Conservation (phyloP, 83 land plant species). For the Picea abies region DNA sequence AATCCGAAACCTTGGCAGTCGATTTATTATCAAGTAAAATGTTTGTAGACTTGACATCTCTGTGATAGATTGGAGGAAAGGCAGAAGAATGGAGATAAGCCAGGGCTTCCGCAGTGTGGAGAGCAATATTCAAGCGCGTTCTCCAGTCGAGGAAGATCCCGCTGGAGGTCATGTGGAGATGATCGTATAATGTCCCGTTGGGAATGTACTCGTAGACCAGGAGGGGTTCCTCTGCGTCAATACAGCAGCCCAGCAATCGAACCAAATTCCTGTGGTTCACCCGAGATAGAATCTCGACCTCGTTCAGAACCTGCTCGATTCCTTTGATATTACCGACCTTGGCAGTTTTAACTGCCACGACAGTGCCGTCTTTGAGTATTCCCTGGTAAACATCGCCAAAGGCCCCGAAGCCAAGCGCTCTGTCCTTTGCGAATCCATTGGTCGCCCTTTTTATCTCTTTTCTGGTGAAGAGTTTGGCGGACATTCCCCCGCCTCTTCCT, state of each 20-base stretch:
- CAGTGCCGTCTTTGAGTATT: slow-evolving; percentile 63
- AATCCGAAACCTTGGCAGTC: slow-evolving; percentile 63
- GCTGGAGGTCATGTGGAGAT: slow-evolving; percentile 25
- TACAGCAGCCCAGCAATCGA: slow-evolving; percentile 65
- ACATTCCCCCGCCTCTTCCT: slow-evolving; percentile 27
- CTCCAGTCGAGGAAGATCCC: slow-evolving; percentile 24
- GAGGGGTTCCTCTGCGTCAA: slow-evolving; percentile 46
- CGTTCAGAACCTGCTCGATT: slow-evolving; percentile 64
- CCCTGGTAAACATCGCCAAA: slow-evolving; percentile 85
- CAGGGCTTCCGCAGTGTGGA: slow-evolving; percentile 44
- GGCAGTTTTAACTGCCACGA: slow-evolving; percentile 66
- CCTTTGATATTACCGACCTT: slow-evolving; percentile 65
- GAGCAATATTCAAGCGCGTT: slow-evolving; percentile 35
- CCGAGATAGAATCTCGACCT: slow-evolving; percentile 61
- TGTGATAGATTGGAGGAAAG: slow-evolving; percentile 52
- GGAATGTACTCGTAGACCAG: slow-evolving; percentile 70
- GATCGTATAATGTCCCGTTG: slow-evolving; percentile 59
- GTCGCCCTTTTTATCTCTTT: slow-evolving; percentile 76
- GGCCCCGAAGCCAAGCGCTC: slow-evolving; percentile 61
- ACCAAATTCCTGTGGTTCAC: slow-evolving; percentile 74
- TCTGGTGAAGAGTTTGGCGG: slow-evolving; percentile 37
- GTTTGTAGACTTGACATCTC: slow-evolving; percentile 66
- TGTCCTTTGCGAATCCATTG: slow-evolving; percentile 45
- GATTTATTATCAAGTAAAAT: slow-evolving; percentile 50
- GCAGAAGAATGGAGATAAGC: slow-evolving; percentile 56